Evolutionary conservation across 352 stramenopile species (phyloP).

Genomic region (Phytopythium vexans): DNA sequence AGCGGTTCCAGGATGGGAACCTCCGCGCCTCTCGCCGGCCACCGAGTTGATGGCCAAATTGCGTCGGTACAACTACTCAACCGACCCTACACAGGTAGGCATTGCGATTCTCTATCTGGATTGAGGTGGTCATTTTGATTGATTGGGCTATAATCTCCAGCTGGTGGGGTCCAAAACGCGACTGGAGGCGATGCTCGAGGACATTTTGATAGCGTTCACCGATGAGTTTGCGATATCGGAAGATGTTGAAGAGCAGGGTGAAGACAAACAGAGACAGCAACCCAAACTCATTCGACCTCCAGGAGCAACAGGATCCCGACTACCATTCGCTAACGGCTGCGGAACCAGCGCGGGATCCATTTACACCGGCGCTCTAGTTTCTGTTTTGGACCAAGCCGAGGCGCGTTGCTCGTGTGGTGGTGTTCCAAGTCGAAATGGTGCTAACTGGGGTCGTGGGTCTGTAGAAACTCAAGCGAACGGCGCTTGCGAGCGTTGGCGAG

Average conservation of each 20-base stretch:
- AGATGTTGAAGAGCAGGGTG: constrained; percentile 3
- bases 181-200: constrained; percentile 28
- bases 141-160: constrained; percentile 10
- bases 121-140: too few relatives aligned
- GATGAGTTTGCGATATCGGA: constrained; percentile 13
- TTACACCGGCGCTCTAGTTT: constrained; percentile 41
- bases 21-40: neutral
- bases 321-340: constrained; percentile 34
- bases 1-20: constrained; percentile 11
- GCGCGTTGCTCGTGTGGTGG: constrained; percentile 13
- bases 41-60: constrained; percentile 15
- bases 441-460: constrained; percentile 1
- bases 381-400: constrained; percentile 45
- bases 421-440: neutral
- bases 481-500: constrained; percentile 38
- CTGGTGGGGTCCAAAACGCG: constrained; percentile 24
- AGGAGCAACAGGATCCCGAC: constrained; percentile 3
- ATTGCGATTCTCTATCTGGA: neutral
- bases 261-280: constrained; percentile 1
- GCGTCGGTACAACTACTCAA: constrained; percentile 44
- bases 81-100: constrained; percentile 35
- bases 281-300: constrained; percentile 12
- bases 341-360: constrained; percentile 34
- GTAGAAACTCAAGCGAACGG: constrained; percentile 34
- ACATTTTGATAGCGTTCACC: constrained; percentile 8